phyloP scores from a whole-genome alignment of 2,329 filamentous ascomycete species.

The Rhexocercosporidium sp. region DNA sequence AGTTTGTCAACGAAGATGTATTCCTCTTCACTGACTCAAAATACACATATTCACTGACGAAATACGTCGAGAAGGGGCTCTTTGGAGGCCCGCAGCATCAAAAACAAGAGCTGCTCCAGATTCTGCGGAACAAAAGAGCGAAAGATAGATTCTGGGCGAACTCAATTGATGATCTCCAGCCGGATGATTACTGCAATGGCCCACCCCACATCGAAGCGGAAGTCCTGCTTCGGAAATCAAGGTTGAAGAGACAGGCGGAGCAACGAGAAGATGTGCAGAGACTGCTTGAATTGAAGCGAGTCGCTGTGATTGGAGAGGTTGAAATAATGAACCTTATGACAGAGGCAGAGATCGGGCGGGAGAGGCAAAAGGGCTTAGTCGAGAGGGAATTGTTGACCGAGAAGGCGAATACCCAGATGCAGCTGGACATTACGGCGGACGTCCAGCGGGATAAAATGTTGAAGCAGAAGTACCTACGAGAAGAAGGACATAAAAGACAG shows the following conservation, averaged over 20 bases:
- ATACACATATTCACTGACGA: constrained; percentile 67
- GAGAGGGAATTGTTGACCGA: constrained; percentile 16
- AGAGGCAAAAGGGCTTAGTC: constrained; percentile 9
- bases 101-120: constrained; percentile 22
- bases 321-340: constrained; percentile 22
- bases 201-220: constrained; percentile 27
- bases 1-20: constrained; percentile 63
- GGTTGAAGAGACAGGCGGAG: constrained; percentile 22
- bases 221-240: constrained; percentile 23
- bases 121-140: constrained; percentile 23
- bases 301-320: constrained; percentile 13
- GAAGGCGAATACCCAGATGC: constrained; percentile 15
- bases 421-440: constrained; percentile 15
- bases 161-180: constrained; percentile 23
- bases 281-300: constrained; percentile 21
- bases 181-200: constrained; percentile 21
- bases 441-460: constrained; percentile 4
- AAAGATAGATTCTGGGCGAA: constrained; percentile 28
- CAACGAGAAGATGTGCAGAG: constrained; percentile 20
- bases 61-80: constrained; percentile 54
- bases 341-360: constrained; percentile 16
- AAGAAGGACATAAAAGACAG: constrained; percentile 13
- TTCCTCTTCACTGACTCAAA: constrained; percentile 58
- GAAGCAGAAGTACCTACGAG: not conserved
- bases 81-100: constrained; percentile 23